phyloP scores from a whole-genome alignment of 345 rosid species.

The Draba incana region DNA sequence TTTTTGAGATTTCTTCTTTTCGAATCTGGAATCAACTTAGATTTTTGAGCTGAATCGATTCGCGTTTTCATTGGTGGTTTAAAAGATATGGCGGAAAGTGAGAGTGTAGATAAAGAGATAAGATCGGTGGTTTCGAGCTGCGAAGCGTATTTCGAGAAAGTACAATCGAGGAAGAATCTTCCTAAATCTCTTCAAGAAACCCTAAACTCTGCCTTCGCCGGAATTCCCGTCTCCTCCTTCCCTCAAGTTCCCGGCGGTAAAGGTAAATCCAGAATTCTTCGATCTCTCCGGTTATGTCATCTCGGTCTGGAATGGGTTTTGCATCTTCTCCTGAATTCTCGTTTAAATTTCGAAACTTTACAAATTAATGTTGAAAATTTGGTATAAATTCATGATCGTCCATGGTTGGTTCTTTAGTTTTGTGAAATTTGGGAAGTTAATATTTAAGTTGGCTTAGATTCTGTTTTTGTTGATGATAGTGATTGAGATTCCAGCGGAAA shows the following conservation, averaged over 20 bases:
- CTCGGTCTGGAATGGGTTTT: background rate
- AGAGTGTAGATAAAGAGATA: conserved; percentile 37
- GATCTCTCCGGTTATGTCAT: background rate
- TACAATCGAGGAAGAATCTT: conserved; percentile 74
- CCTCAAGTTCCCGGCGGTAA: conserved; percentile 78
- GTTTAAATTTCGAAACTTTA: conserved; percentile 1
- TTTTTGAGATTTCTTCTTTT: background rate
- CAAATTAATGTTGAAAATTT: background rate
- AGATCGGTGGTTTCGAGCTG: conserved; percentile 50
- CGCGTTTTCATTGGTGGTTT: background rate
- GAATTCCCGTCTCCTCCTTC: conserved; percentile 77
- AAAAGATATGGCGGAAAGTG: conserved; percentile 50
- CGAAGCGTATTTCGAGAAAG: conserved; percentile 71
- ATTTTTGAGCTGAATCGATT: conserved; percentile 3
- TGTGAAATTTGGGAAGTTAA: background rate
- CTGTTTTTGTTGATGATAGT: conserved; percentile 41
- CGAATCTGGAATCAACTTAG: background rate
- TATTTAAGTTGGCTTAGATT: background rate
- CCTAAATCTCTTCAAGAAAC: conserved; percentile 70
- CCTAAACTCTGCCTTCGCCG: conserved; percentile 69
- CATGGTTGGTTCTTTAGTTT: background rate
- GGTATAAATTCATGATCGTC: background rate
- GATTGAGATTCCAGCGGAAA: conserved; percentile 75
- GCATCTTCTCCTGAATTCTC: background rate
- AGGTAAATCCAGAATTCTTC: conserved; percentile 45